Percentiles rank a stretch among this genome's conserved stretches.
Conservation (phyloP, 805 yeast genomes). For the Ogataea corticis region DNA sequence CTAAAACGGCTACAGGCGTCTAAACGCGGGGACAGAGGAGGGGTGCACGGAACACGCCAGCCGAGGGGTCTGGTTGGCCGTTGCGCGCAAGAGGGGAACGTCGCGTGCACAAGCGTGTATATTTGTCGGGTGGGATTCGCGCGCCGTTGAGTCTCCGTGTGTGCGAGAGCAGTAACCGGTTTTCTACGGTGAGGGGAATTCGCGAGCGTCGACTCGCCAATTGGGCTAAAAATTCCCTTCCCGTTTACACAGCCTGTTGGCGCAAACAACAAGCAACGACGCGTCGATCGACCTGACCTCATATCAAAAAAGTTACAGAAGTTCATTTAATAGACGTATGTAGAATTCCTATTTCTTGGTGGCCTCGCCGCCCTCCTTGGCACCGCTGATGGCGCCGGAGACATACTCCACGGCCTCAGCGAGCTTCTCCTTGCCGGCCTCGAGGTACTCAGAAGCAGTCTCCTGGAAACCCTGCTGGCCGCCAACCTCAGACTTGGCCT, state of each 20-base stretch:
- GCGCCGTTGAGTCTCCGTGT: too few species aligned
- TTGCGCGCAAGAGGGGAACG: neutral
- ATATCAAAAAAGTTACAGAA: too few species aligned
- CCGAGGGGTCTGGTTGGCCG: conserved; percentile 1
- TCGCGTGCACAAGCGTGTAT: too few species aligned
- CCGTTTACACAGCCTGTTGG: too few species aligned
- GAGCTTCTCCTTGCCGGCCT: conserved; percentile 49
- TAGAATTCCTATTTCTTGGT: conserved; percentile 25
- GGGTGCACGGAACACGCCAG: neutral
- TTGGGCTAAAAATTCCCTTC: too few species aligned
- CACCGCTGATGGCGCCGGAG: conserved; percentile 67
- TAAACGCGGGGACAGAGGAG: conserved; percentile 5
- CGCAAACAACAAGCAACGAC: too few species aligned
- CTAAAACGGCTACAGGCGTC: conserved; percentile 1
- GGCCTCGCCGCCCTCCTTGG: conserved; percentile 36
- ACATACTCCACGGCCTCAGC: conserved; percentile 52
- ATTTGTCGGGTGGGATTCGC: too few species aligned
- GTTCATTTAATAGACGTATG: too few species aligned
- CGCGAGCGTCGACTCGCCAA: too few species aligned
- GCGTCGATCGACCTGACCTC: too few species aligned
- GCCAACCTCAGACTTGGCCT: conserved; percentile 36
- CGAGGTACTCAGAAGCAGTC: conserved; percentile 46
- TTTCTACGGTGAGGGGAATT: too few species aligned
- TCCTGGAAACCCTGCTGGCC: conserved; percentile 36
- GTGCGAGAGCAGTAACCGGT: too few species aligned